Evolutionary conservation across 441 rosid genomes (phyloP).

Genomic region (Melastoma candidum): DNA sequence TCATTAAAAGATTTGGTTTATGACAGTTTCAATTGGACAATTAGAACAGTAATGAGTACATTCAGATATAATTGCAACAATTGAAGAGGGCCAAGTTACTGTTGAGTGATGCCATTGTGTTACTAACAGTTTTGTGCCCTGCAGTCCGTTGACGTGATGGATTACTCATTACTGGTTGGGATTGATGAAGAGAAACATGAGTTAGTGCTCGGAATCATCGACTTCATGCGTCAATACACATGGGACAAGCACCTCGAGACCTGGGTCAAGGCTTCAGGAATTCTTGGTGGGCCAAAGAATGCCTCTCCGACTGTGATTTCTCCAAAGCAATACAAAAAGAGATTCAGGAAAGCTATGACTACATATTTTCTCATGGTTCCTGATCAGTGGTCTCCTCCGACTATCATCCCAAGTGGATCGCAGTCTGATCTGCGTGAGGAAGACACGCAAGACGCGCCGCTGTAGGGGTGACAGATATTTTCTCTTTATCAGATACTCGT

Average conservation of each 20-base stretch:
- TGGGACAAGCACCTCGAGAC: slow-evolving; percentile 99
- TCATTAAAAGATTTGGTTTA: no score
- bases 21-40: no score
- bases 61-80: no score
- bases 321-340: slow-evolving; percentile 88
- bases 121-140: slow-evolving; percentile 13
- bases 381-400: slow-evolving; percentile 90
- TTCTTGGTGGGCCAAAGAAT: slow-evolving; percentile 84
- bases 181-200: slow-evolving; percentile 86
- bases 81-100: no score
- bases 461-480: slow-evolving; percentile 27
- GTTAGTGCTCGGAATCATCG: slow-evolving; percentile 89
- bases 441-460: slow-evolving; percentile 29
- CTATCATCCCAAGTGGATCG: slow-evolving; percentile 35
- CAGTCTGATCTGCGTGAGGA: slow-evolving; percentile 62
- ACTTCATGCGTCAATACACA: slow-evolving; percentile 94
- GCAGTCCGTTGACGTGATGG: slow-evolving; percentile 93
- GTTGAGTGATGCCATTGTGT: neutral
- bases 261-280: slow-evolving; percentile 87
- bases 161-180: slow-evolving; percentile 87
- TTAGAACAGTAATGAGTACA: no score
- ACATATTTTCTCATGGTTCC: slow-evolving; percentile 96
- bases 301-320: slow-evolving; percentile 84
- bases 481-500: slow-evolving; percentile 7
- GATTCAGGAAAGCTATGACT: slow-evolving; percentile 96